Conservation (phyloP, 2,329 filamentous ascomycete species). For the Graphilbum sp. region DNA sequence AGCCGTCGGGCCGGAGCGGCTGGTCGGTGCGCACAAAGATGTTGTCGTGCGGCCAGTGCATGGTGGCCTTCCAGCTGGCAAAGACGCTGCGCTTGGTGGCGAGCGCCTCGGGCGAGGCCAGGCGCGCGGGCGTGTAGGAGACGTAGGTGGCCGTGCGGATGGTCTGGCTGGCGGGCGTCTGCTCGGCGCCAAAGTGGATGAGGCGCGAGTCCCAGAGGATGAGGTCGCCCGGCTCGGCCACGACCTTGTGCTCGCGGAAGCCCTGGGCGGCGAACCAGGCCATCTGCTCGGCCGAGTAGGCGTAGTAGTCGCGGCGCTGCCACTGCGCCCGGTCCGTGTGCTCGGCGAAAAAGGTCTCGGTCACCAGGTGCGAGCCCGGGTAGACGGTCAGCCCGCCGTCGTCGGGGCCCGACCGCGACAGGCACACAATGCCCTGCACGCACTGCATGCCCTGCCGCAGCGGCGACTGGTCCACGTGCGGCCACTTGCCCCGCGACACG, state of each 20-base stretch:
- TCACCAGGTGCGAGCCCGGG: slow-evolving; percentile 11
- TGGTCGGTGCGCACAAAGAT: not conserved
- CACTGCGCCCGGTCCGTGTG: slow-evolving; percentile 2
- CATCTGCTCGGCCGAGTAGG: slow-evolving; percentile 1
- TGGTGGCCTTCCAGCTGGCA: slow-evolving; percentile 13
- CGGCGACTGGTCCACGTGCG: slow-evolving; percentile 18
- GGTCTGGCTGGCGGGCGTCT: slow-evolving; percentile 10
- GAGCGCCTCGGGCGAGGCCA: slow-evolving; percentile 15
- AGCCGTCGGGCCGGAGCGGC: not conserved
- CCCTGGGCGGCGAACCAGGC: slow-evolving; percentile 1
- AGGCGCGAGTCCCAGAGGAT: slow-evolving; percentile 21
- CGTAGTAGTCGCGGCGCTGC: slow-evolving; percentile 1
- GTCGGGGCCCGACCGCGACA: slow-evolving; percentile 17
- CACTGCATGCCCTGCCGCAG: slow-evolving; percentile 13
- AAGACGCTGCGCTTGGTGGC: slow-evolving; percentile 15
- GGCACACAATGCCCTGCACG: slow-evolving; percentile 15
- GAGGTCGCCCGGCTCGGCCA: slow-evolving; percentile 6
- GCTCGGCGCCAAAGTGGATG: slow-evolving; percentile 19
- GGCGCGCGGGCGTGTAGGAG: slow-evolving; percentile 17
- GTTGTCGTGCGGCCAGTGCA: slow-evolving; percentile 14
- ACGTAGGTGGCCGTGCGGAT: slow-evolving; percentile 19
- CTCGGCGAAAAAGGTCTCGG: slow-evolving; percentile 2
- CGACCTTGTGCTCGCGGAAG: slow-evolving; percentile 3
- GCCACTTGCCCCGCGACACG: slow-evolving; percentile 15
- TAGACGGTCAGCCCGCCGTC: slow-evolving; percentile 21